Evolutionary conservation across 225 moss, liverwort and hornwort genomes (phyloP), one percentile per base, ranked within the genome.

Genomic region (Pleurozium schreberi): DNA sequence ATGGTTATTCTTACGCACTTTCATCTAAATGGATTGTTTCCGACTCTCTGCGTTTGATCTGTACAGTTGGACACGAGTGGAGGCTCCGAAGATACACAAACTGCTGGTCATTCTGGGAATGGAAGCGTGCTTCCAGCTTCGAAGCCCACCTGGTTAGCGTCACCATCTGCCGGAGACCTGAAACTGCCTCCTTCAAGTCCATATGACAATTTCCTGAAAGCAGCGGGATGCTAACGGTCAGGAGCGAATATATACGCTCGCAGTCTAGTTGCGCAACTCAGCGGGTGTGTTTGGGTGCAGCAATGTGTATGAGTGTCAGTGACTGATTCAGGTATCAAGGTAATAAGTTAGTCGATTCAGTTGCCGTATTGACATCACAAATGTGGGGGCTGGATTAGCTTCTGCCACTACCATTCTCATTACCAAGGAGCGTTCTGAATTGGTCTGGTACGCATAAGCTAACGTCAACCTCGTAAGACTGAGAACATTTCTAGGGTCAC

Each of bases 181-280:
- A 96, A 90, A 85, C 92, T 98, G 62, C 98, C 98, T 61, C 98
- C 98, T 61, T 94, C 97, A 79, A 97, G 96, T 87, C 96, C 98
- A 21, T 98, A 97, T 79, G 98, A 98, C 90, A 97, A 97, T 64
- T 98, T 97, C 85, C 91, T 98, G 82, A 97, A 96, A 91, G 98
- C 98, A 76, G 98, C 97, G 65, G 97, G 98, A 80, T 96, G 95
- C 80, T 97, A 92, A 88, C 63, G 62, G 64, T 63, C 31, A 57
- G 53, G 55, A 84, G 66, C n/a, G 62, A 64, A 38, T 55, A 38
- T 55, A 34, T 66, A 60, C 59, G 25, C 71, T 50, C 22, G 58
- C 69, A 43, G 70, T 65, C 73, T 84, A 58, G 55, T 45, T 50
- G 45, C 47, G 17, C 57, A 23, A 40, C 75, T 59, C 47, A 53